Evolutionary conservation across 106 monocot genomes (phyloP), one percentile per base, ranked within the genome.

Genomic region (Narthecium ossifragum): DNA sequence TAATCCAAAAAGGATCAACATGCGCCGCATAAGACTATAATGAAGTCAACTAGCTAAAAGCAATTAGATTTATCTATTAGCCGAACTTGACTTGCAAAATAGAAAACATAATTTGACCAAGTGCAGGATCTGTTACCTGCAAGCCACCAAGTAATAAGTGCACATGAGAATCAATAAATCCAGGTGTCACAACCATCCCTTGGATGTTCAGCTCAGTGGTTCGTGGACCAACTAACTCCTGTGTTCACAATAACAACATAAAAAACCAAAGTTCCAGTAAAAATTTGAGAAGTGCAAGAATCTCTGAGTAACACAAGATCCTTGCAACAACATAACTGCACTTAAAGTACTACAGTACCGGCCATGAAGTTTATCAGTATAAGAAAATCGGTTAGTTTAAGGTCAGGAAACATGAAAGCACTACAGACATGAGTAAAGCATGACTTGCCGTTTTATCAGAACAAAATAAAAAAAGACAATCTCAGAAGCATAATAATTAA

Each of bases 81-180:
- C n/a, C n/a, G n/a, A n/a, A n/a, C n/a, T n/a, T n/a, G n/a, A n/a
- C n/a, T n/a, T n/a, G n/a, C n/a, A n/a, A n/a, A n/a, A n/a, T n/a
- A n/a, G n/a, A n/a, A 40, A 59, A 21, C 7, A 23, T 37, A 40
- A 31, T 28, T 28, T n/a, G 29, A 55, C 11, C 14, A 49, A n/a
- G 48, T 7, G 48, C n/a, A 5, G 22, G 22, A 5, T 9, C 48
- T 8, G 6, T 9, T 71, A 98, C 96, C 86, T 81, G 90, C 66
- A 98, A 75, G 9, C 90, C 96, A 63, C 90, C 96, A 64, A 9
- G 62, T 53, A 98, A 45, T 6, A 98, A 66, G 67, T 98, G 96
- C 37, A 78, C 66, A 54, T 98, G 96, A 15, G 90, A 98, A 79
- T 98, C 96, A 40, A 98, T 87, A 47, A 98, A 84, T 37, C 96